These are phyloP conservation scores for Metroxylon sagu DNA, from an alignment of 176 grass and related monocot species.

Conservation along the genomic window DNA sequence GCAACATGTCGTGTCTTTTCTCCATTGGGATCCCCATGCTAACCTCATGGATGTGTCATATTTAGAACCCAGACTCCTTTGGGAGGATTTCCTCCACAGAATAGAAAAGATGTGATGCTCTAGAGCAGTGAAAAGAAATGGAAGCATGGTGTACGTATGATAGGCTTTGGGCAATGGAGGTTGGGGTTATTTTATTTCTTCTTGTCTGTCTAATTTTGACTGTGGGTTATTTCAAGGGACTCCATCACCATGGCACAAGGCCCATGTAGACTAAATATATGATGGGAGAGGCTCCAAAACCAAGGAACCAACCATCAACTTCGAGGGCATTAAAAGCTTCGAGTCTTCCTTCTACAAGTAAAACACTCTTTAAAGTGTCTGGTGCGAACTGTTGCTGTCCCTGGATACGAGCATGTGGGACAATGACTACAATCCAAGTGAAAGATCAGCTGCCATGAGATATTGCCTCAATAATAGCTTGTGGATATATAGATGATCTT, in stretches of 20 bases:
- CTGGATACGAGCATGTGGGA: no score
- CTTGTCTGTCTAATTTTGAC: not conserved
- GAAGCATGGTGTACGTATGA: not conserved
- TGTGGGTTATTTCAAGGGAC: conserved; percentile 6
- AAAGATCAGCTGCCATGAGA: no score
- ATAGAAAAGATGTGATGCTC: no score
- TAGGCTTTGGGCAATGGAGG: not conserved
- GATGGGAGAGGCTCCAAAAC: conserved; percentile 21
- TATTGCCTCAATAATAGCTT: no score
- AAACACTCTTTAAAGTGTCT: not conserved
- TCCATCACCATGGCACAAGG: conserved; percentile 9
- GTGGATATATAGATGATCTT: no score
- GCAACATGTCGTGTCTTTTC: not conserved
- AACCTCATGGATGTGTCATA: no score
- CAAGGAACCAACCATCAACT: conserved; percentile 25
- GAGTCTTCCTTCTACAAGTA: conserved; percentile 33
- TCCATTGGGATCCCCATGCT: not conserved
- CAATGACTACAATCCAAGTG: no score
- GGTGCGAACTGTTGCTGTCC: no score
- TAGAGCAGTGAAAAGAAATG: not conserved
- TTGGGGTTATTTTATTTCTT: not conserved
- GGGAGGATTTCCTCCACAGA: no score
- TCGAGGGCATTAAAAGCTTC: conserved; percentile 34
- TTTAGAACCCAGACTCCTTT: no score
- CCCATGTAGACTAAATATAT: not conserved